Evolutionary conservation across 2,329 filamentous ascomycete genomes (phyloP).

Genomic region (Xenosphaeropsis pyriputrescens): DNA sequence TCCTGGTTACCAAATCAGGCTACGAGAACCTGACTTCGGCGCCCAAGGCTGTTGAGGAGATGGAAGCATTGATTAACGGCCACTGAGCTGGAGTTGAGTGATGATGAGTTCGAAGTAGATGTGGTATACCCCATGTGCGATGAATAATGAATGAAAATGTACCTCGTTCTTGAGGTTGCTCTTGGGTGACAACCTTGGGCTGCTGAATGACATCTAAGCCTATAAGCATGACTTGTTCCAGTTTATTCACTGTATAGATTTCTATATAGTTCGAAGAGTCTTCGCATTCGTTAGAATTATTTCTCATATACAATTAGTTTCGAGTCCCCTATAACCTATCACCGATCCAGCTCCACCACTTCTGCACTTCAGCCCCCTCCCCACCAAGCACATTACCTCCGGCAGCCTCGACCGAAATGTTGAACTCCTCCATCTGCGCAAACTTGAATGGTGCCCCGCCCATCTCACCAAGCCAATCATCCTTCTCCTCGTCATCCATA

Average conservation of each 20-base stretch:
- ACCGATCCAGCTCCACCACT: conserved; percentile 88
- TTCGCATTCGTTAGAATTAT: no score
- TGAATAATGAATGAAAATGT: no score
- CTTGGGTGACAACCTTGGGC: no score
- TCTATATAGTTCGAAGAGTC: no score
- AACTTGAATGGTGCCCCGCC: conserved; percentile 70
- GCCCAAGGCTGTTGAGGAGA: conserved; percentile 49
- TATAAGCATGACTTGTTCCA: no score
- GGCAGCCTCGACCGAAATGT: conserved; percentile 61
- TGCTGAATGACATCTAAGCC: no score
- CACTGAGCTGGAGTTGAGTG: no score
- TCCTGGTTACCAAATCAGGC: conserved; percentile 55
- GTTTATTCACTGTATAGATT: no score
- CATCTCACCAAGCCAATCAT: conserved; percentile 73
- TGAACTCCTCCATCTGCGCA: conserved; percentile 67
- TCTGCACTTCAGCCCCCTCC: conserved; percentile 56
- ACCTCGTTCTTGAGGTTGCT: no score
- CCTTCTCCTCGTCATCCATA: conserved; percentile 57
- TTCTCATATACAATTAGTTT: no score
- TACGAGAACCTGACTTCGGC: conserved; percentile 61
- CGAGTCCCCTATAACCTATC: conserved; percentile 40
- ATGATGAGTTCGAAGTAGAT: no score
- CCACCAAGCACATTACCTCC: conserved; percentile 54
- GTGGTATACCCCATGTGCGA: no score
- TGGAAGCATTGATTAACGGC: conserved; percentile 16